Evolutionary conservation across 2,329 filamentous ascomycete genomes (phyloP), one percentile per base, ranked within the genome.

Genomic region (Fusarium staphyleae): DNA sequence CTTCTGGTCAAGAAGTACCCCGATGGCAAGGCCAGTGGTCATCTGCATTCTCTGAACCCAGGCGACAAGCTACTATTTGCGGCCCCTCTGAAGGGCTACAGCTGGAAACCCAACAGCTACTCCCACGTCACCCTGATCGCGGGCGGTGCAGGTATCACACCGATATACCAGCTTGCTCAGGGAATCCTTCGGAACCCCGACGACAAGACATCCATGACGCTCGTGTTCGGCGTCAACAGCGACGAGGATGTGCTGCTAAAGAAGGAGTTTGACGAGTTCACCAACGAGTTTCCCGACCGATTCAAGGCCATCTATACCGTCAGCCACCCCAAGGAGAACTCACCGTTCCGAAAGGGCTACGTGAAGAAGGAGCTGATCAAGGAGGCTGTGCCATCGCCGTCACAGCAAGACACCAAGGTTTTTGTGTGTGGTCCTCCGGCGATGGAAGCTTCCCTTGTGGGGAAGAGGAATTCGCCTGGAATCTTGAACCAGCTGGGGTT

Each of bases 101-200:
- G 71, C 28, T 88, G 83, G 81, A 79, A 75, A 16, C 74, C 81
- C 22, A 81, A 79, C 57, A 72, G 74, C 68, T 76, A 71, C 65
- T 67, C 66, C 3, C 78, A 82, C 56, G 71, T 91, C n/a, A 81
- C 83, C 3, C 77, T 90, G 32, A 81, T 91, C 35, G 88, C 88
- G 1, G 88, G 88, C 36, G 88, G 88, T 11, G 87, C 86, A 0
- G 88, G 88, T 14, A 89, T 91, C 59, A 90, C 87, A 0, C 88
- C 88, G 0, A 80, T 87, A 60, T 89, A 84, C 68, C 85, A 88
- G 68, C 79, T 89, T 2, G 77, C 82, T 2, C 81, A 78, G 41
- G 83, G 83, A 2, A 87, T 89, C 49, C 74, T 88, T n/a, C 70
- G 75, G 36, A 83, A 89, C 65, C 79, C 85, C 0, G 71, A 77